phyloP scores from a whole-genome alignment of 2,329 filamentous ascomycete species.

The Periconia macrospinosa region DNA sequence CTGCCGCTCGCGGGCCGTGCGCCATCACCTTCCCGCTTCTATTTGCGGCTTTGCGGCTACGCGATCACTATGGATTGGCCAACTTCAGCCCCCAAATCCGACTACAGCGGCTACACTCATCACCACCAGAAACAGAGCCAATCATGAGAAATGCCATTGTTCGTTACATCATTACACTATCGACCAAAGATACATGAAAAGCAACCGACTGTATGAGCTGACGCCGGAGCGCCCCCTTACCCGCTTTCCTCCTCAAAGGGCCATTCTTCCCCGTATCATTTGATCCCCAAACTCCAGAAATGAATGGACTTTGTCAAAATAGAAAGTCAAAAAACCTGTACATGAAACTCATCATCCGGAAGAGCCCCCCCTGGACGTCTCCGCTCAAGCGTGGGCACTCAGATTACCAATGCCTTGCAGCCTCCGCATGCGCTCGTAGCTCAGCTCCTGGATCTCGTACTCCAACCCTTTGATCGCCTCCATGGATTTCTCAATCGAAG shows the following conservation, averaged over 20 bases:
- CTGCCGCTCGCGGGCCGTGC: conserved; percentile 34
- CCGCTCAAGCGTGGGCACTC: conserved; percentile 39
- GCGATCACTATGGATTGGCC: conserved; percentile 45
- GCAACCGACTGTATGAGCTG: conserved; percentile 41
- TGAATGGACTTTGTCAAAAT: conserved; percentile 36
- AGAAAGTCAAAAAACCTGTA: conserved; percentile 31
- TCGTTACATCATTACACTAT: conserved; percentile 38
- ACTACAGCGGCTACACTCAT: conserved; percentile 43
- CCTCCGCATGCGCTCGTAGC: conserved; percentile 54
- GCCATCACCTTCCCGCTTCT: conserved; percentile 37
- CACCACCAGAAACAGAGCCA: conserved; percentile 30
- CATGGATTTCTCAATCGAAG: conserved; percentile 66
- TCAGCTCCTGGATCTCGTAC: conserved; percentile 68
- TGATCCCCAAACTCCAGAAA: conserved; percentile 30
- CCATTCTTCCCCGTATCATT: conserved; percentile 34
- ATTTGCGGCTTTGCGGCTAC: conserved; percentile 45
- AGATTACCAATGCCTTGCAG: conserved; percentile 37
- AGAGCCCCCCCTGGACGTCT: conserved; percentile 25
- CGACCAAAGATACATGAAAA: conserved; percentile 29
- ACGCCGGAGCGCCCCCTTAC: conserved; percentile 34
- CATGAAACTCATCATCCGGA: conserved; percentile 33
- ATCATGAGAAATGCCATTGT: conserved; percentile 29
- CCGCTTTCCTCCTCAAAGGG: conserved; percentile 29
- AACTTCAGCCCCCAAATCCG: conserved; percentile 39
- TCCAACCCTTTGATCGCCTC: conserved; percentile 74